These are phyloP conservation scores for Penicillium herquei DNA, from an alignment of 495 filamentous ascomycete genomes.

Conservation along the genomic window DNA sequence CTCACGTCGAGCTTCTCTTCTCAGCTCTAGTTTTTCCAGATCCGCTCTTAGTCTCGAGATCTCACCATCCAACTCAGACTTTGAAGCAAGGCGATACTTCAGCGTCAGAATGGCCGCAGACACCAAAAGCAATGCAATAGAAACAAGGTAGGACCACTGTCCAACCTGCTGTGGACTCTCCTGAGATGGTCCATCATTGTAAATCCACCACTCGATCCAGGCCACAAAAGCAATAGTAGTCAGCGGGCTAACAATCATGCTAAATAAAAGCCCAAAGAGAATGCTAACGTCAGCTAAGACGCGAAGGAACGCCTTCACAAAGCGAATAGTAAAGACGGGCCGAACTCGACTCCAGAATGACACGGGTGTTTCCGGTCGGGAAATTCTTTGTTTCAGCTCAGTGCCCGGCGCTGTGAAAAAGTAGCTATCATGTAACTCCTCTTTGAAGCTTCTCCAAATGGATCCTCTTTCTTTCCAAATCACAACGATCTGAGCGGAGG, in stretches of 20 bases:
- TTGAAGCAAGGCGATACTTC: constrained; percentile 27
- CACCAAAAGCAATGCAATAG: constrained; percentile 26
- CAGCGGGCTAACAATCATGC: constrained; percentile 35
- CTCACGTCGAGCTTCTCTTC: constrained; percentile 8
- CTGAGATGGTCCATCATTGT: constrained; percentile 30
- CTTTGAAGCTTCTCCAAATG: constrained; percentile 22
- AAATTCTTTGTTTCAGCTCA: neutral
- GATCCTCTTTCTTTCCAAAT: constrained; percentile 27
- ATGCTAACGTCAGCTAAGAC: constrained; percentile 17
- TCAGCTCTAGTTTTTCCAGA: constrained; percentile 17
- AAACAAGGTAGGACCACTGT: constrained; percentile 32
- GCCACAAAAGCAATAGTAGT: constrained; percentile 33
- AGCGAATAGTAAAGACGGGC: constrained; percentile 12
- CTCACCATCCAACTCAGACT: constrained; percentile 25
- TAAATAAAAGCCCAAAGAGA: constrained; percentile 25
- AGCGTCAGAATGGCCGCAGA: constrained; percentile 30
- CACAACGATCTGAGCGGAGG: constrained; percentile 19
- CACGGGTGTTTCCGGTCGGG: neutral
- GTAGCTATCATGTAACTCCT: constrained; percentile 4
- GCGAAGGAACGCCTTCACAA: constrained; percentile 13
- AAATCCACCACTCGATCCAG: constrained; percentile 35
- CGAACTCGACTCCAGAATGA: neutral
- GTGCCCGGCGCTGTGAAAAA: neutral
- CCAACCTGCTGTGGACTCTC: constrained; percentile 34
- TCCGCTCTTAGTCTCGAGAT: constrained; percentile 15